A percentile compares a stretch with the other conserved stretches of the same genome.
Evolutionary conservation across 345 rosid species (phyloP).

Genomic region (Luvunga scandens): DNA sequence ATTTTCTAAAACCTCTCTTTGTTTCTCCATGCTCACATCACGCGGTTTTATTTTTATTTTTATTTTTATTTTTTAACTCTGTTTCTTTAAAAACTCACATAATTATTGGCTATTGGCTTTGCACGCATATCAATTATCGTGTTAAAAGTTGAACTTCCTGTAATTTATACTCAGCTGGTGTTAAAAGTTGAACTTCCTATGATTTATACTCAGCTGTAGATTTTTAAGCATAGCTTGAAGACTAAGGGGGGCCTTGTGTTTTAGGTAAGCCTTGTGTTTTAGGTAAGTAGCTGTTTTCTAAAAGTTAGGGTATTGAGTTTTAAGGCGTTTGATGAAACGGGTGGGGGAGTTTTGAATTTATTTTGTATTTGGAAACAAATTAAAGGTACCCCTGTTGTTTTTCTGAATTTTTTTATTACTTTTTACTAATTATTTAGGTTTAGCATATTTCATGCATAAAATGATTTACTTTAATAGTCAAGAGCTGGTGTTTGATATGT

Average conservation of each 20-base stretch:
- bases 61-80: neutral
- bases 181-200: neutral
- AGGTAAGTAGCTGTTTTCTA: neutral
- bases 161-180: neutral
- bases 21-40: neutral
- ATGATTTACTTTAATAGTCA: neutral
- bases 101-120: neutral
- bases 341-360: neutral
- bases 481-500: neutral
- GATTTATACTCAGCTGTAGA: neutral
- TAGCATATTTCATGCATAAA: neutral
- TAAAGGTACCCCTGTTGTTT: neutral
- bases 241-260: neutral
- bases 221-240: neutral
- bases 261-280: no score
- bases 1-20: neutral
- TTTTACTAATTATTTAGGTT: neutral
- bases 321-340: conserved; percentile 1
- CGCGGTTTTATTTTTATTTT: neutral
- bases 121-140: neutral
- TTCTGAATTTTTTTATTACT: neutral
- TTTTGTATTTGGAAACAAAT: neutral
- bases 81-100: neutral
- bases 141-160: neutral
- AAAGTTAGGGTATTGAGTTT: neutral